Base-by-base conservation (phyloP, 169 alveolate genomes). In the Babesia caballi region DNA sequence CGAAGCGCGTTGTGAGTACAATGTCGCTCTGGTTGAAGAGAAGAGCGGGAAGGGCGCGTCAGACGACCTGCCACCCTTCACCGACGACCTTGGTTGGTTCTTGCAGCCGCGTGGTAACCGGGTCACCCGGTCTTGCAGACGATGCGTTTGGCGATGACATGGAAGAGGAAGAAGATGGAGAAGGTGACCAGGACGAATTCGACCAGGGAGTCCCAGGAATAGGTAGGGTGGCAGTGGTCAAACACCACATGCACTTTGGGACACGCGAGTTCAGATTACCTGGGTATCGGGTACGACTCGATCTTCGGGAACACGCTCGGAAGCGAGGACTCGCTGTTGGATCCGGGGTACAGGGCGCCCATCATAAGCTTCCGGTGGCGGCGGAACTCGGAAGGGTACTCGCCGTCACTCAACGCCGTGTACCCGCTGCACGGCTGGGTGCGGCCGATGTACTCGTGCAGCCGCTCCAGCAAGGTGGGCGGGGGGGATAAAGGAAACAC, bases 391-490 rank as follows among this genome's bases (percentile, higher is more conserved):
- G 67, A 68, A 33, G 87, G 87, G n/a, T 78, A 67, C 40, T 78
- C 87, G 6, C 87, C 87, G 7, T 52, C 87, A 19, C 58, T 78
- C 23, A 71, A 74, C 21, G 72, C 87, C 1, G 57, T 81, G 25
- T 73, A 81, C 74, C 88, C 88, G n/a, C 66, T 81, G 47, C 56
- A 76, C 44, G 88, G 84, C 25, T 81, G 84, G 83, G 83, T 70
- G 25, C 59, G 88, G 41, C 88, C 88, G 11, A 78, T 81, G 0
- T 81, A 57, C 44, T 81, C 88, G 23, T 81, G 88, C 49, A 60
- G 84, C 9, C 67, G 88, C 35, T 49, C 80, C 14, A 41, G 78
- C 9, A 81, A 71, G 68, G 88, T 81, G 17, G 28, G 41, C 1
- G 51, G 0, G 7, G 28, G 25, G 11, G 23, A 6, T 21, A 12